Evolutionary conservation across 768 basidiomycete species (phyloP), one percentile per base, ranked within the genome.

Genomic region (Rhizopogon vinicolor): DNA sequence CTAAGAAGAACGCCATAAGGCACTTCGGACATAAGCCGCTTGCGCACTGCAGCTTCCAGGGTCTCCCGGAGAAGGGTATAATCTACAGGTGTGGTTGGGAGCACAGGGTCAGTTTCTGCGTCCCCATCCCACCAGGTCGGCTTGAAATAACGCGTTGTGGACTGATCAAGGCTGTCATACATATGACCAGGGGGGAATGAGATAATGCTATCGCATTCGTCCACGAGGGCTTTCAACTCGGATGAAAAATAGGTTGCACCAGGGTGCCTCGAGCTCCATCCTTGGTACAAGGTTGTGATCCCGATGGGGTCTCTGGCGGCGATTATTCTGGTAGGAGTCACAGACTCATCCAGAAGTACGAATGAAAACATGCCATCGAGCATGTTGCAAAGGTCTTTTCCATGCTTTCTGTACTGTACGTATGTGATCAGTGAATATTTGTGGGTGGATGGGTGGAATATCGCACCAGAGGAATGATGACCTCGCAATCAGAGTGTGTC

Each of bases 291-390:
- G n/a, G 97, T 98, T 50, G 97, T 98, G 69, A 98, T 93, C 22
- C 97, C 97, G 65, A 99, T 87, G 25, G 97, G 94, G 68, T 99
- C 97, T 39, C 97, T 90, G 5, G 94, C 93, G 57, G 95, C 97
- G 64, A 99, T 93, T 58, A 99, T 77, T 53, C 96, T 85, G 22
- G 93, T 79, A 8, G 96, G 96, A 0, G 88, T 77, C 56, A 90
- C 87, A 12, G 93, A 91, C 67, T 95, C 93, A 73, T 99, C 97
- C 56, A 98, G 78, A 44, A 98, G 82, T 59, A 98, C 89, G 66
- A 98, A 99, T 2, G 96, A 94, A 76, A 99, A 99, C 92, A 99
- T 96, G 60, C 97, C 97, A 67, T 99, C 97, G 56, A 99, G 87
- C 66, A 83, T 77, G 66, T 74, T 73, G 74, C 90, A 91, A 28